Percentiles rank a stretch among this genome's conserved stretches.
Evolutionary conservation across 768 basidiomycete species (phyloP).

Genomic region (Scleroderma bovista): DNA sequence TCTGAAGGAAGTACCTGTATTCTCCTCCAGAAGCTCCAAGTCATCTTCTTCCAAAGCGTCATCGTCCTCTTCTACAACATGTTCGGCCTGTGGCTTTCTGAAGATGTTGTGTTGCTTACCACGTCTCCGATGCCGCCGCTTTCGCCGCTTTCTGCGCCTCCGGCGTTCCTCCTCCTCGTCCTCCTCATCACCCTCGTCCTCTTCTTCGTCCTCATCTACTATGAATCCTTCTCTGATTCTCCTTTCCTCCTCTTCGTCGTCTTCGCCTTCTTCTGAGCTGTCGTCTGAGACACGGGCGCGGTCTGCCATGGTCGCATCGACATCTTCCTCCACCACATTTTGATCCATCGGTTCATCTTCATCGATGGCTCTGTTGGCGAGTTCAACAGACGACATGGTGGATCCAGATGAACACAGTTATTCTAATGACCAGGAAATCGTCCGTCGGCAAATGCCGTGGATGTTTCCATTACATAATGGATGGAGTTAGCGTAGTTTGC

Average conservation of each 20-base stretch:
- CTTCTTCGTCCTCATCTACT: conserved; percentile 88
- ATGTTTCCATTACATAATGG: not conserved
- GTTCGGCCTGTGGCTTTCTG: conserved; percentile 8
- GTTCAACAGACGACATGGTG: conserved; percentile 47
- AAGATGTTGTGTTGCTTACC: conserved; percentile 31
- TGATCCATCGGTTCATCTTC: conserved; percentile 61
- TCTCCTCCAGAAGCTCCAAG: conserved; percentile 78
- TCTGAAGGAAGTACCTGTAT: conserved; percentile 77
- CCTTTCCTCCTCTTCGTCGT: conserved; percentile 83
- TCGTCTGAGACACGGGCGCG: conserved; percentile 53
- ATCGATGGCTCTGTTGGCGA: conserved; percentile 27
- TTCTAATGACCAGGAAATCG: not conserved
- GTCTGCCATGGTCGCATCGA: conserved; percentile 47
- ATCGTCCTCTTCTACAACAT: conserved; percentile 42
- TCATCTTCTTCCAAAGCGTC: conserved; percentile 81
- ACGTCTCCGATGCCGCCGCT: conserved; percentile 54
- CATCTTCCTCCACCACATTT: conserved; percentile 50
- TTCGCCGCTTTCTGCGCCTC: conserved; percentile 59
- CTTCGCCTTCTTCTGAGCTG: conserved; percentile 86
- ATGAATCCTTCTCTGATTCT: conserved; percentile 86
- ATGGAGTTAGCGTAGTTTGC: not conserved
- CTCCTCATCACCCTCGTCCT: conserved; percentile 69
- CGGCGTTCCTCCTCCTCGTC: conserved; percentile 51
- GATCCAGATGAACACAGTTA: conserved; percentile 16
- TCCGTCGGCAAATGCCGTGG: not conserved